Base-by-base conservation (phyloP, 1,284 basidiomycete genomes). In the Heimioporus retisporus region DNA sequence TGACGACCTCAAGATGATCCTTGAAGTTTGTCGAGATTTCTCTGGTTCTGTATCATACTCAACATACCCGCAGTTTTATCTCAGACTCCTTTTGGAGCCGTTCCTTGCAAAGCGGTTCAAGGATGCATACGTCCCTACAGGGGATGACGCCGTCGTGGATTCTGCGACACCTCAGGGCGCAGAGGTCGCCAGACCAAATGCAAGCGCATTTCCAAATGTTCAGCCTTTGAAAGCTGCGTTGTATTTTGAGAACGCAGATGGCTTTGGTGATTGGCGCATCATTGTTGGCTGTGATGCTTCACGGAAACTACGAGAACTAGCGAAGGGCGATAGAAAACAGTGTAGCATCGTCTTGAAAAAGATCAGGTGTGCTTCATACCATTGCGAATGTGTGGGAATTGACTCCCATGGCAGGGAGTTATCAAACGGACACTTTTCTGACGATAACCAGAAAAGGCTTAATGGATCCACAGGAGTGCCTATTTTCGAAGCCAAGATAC, bases 401-500 rank as follows among this genome's bases (percentile, higher is more conserved):
- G 60, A 59, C 51, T 21, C n/a, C 51, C 23, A 50, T 19, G 44
- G 15, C 63, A 92, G 90, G 71, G 87, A 91, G 65, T 80, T 92
- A 5, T 92, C 90, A 0, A 84, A 86, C 11, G 90, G 91, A 0
- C 85, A 89, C 67, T 92, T 92, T 73, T 91, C 90, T 1, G 82
- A 83, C 11, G 88, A 91, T 68, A 92, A 92, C 67, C 89, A 92
- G 69, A 92, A 90, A 75, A 77, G 83, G n/a, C 77, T 92, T 19
- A 88, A 82, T 42, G 84, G 83, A 1, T 66, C 79, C 0, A 77
- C 78, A 11, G 85, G 84, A 15, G 76, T 90, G 3, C 89, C 90
- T 0, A 85, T 92, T 13, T 92, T 84, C 62, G 90, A 91, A 72
- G 90, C 91, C 0, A 91, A 91, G 73, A 88, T 92, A 85, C 89